Evolutionary conservation across 73 alveolate genomes (phyloP), one percentile per base, ranked within the genome.

Genomic region (Paramecium primaurelia): DNA sequence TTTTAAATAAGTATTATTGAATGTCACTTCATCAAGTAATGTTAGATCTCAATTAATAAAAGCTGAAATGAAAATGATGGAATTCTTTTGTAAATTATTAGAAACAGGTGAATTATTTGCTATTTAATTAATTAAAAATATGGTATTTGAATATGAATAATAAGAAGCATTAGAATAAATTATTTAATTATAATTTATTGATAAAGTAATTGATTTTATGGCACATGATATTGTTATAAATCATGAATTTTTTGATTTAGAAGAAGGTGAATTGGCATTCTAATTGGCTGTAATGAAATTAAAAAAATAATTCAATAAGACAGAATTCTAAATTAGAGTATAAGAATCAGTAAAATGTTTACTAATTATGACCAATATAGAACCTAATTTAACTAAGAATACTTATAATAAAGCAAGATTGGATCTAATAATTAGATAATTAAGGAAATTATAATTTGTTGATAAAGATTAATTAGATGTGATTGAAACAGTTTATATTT

Each of bases 381-480:
- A 64, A 73, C 58, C 51, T 28, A 80, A 22, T 7, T 45, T 49
- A 80, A 42, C 16, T 14, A 80, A 80, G 49, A 45, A 42, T 8
- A 49, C 60, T 22, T 80, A 80, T 22, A 80, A 80, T 49, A 42
- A 49, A 20, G 91, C 71, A 14, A 80, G 58, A 25, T 49, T 80
- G 26, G 91, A 80, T 20, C 16, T 80, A 22, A 36, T 80, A 4
- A 42, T 80, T 25, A 80, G 73, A 80, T 80, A 80, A 80, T 45
- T 80, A 45, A 75, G 60, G 11, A 36, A 36, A 16, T 38, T 75
- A n/a, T 11, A 75, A 75, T 75, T 30, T 30, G 20, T 75, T 42
- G 88, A 75, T 18, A 75, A 42, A 75, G 88, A 75, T 75, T 75
- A 75, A 75, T 75, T 75, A 42, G 88, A 75, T 38, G 68, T 75